Percentiles rank a stretch among this genome's conserved stretches.
phyloP scores from a whole-genome alignment of 305 asterid species.

The Plantago coronopus region DNA sequence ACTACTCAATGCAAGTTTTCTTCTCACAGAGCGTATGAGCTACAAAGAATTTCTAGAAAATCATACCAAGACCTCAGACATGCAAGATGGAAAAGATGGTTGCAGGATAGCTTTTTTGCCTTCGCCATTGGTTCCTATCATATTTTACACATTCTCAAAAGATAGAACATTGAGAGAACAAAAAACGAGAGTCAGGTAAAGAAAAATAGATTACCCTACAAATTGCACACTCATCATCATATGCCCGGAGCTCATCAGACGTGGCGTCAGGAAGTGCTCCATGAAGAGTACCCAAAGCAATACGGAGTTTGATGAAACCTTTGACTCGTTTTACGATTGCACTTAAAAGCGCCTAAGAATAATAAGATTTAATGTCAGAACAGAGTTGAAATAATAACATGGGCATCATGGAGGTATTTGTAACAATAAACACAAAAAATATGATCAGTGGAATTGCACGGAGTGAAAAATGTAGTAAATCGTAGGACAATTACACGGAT shows the following conservation, averaged over 20 bases:
- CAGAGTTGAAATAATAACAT: conserved; percentile 13
- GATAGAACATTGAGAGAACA: conserved; percentile 22
- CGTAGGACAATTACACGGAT: conserved; percentile 56
- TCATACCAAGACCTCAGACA: conserved; percentile 90
- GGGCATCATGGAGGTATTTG: conserved; percentile 7
- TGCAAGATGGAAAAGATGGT: conserved; percentile 77
- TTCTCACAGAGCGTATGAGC: conserved; percentile 4
- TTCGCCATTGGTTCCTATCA: conserved; percentile 91
- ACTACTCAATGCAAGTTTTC: conserved; percentile 15
- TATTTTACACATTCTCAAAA: conserved; percentile 25
- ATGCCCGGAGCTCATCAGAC: conserved; percentile 60
- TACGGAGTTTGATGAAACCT: conserved; percentile 66
- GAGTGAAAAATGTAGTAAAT: conserved; percentile 11
- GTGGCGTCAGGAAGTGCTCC: conserved; percentile 90
- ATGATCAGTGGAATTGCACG: conserved; percentile 14
- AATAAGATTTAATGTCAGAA: conserved; percentile 24
- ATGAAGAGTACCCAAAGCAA: conserved; percentile 74
- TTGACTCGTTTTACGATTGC: conserved; percentile 67
- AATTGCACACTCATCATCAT: conserved; percentile 87
- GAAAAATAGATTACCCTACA: conserved; percentile 63
- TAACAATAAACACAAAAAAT: conserved; percentile 12
- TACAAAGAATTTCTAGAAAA: conserved; percentile 7
- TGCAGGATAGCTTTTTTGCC: conserved; percentile 81
- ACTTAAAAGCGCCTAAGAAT: conserved; percentile 64
- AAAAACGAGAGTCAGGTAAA: conserved; percentile 4